Evolutionary conservation across 164 flowering plant genomes (phyloP).

Genomic region (Platanus orientalis): DNA sequence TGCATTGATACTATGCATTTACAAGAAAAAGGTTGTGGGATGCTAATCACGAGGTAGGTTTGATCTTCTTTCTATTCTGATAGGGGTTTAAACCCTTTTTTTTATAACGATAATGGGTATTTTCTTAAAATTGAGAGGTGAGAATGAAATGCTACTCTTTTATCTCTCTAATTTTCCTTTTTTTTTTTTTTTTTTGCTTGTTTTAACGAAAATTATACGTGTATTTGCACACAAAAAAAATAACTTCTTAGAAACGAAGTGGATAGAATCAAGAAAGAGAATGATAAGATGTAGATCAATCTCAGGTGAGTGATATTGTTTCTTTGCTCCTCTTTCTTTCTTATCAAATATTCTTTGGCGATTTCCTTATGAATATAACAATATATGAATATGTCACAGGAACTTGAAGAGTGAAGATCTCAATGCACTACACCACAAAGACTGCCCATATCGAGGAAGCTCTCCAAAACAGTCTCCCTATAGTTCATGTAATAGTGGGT

Average conservation of each 20-base stretch:
- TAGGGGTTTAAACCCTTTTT: no score
- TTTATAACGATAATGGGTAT: no score
- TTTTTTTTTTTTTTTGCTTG: not conserved
- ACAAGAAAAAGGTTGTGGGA: slow-evolving; percentile 83
- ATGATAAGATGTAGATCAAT: slow-evolving; percentile 75
- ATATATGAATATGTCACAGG: no score
- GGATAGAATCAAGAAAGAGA: slow-evolving; percentile 86
- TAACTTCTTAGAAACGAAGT: slow-evolving; percentile 72
- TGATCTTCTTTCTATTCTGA: not conserved
- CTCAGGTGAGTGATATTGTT: slow-evolving; percentile 46
- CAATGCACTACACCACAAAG: not conserved
- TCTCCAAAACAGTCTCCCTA: not conserved
- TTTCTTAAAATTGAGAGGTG: no score
- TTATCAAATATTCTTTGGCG: no score
- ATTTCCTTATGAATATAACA: no score
- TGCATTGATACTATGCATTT: slow-evolving; percentile 52
- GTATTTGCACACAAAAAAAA: not conserved
- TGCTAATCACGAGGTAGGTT: slow-evolving; percentile 83
- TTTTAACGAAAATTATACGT: no score
- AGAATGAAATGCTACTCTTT: not conserved
- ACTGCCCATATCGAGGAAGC: not conserved
- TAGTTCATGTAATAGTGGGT: no score
- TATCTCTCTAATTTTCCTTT: no score
- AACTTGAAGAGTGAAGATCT: no score
- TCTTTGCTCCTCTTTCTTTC: not conserved